These are phyloP conservation scores for Fulvia fulva DNA, from an alignment of 2,329 filamentous ascomycete species.

Conservation along the genomic window DNA sequence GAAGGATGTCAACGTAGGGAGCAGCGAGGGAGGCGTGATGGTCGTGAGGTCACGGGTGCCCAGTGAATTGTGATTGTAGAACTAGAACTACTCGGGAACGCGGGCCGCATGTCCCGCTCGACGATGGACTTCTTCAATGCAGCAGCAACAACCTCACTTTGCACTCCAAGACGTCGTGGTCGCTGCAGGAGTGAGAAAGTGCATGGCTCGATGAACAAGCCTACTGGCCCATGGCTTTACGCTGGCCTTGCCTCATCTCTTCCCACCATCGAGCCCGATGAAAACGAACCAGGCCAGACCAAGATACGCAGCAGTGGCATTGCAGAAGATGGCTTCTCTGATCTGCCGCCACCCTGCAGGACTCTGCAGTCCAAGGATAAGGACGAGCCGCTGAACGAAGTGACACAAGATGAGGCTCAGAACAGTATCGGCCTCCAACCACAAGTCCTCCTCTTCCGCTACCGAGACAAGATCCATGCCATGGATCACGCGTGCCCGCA, in stretches of 20 bases:
- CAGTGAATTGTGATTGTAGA: not conserved
- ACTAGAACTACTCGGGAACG: not conserved
- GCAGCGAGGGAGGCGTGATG: no score
- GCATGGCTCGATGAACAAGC: not conserved
- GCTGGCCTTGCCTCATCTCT: slow-evolving; percentile 55
- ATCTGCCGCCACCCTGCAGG: slow-evolving; percentile 45
- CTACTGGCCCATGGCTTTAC: slow-evolving; percentile 47
- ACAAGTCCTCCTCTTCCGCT: slow-evolving; percentile 63
- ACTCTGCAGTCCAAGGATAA: slow-evolving; percentile 42
- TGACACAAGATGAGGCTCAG: slow-evolving; percentile 36
- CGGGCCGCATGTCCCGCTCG: not conserved
- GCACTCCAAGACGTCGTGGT: no score
- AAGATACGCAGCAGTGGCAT: slow-evolving; percentile 41
- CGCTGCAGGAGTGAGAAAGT: not conserved
- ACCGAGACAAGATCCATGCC: slow-evolving; percentile 61
- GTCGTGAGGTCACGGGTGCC: not conserved
- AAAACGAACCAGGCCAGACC: slow-evolving; percentile 36
- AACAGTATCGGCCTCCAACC: slow-evolving; percentile 40
- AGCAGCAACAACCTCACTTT: not conserved
- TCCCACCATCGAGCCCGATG: slow-evolving; percentile 50
- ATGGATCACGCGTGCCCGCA: slow-evolving; percentile 71
- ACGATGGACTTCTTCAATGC: not conserved
- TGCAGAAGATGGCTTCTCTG: slow-evolving; percentile 1
- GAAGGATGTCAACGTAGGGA: no score
- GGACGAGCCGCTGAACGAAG: slow-evolving; percentile 36